Conservation (phyloP, 1,284 basidiomycete genomes). For the Naganishia albida region DNA sequence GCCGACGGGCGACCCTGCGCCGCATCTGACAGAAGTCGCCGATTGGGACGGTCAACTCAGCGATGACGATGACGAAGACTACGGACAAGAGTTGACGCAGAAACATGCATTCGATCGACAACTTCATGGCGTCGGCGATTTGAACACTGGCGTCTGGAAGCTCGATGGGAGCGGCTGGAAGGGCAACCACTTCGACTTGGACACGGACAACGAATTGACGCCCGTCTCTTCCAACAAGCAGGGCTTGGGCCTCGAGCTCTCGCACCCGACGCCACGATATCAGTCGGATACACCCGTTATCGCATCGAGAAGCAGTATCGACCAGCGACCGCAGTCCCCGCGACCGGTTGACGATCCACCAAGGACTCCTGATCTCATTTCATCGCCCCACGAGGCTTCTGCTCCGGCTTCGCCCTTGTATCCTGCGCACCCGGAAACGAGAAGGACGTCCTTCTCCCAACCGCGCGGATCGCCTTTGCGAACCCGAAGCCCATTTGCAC, state of each 20-base stretch:
- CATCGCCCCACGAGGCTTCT: neutral
- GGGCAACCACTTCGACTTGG: constrained; percentile 26
- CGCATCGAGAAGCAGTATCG: neutral
- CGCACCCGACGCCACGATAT: constrained; percentile 30
- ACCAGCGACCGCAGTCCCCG: neutral
- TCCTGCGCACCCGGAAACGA: constrained; percentile 14
- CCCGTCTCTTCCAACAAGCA: neutral
- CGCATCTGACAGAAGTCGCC: constrained; percentile 45
- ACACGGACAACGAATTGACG: constrained; percentile 3
- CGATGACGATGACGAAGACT: constrained; percentile 35
- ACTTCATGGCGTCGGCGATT: constrained; percentile 1
- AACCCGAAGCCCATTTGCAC: constrained; percentile 20
- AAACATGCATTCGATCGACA: constrained; percentile 23
- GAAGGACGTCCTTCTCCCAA: constrained; percentile 23
- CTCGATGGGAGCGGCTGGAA: constrained; percentile 36
- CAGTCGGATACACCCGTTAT: neutral
- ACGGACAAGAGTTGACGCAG: constrained; percentile 32
- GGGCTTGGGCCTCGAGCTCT: constrained; percentile 17
- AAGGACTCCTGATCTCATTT: neutral
- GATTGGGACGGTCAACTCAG: constrained; percentile 46
- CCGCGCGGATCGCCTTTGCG: constrained; percentile 13
- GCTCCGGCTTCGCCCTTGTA: constrained; percentile 5
- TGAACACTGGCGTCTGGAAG: constrained; percentile 27
- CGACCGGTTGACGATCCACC: neutral
- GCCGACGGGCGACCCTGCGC: constrained; percentile 28